Percentiles rank a stretch among this genome's conserved stretches.
phyloP scores from a whole-genome alignment of 108 stramenopile genomes.

The Skeletonema grethae region DNA sequence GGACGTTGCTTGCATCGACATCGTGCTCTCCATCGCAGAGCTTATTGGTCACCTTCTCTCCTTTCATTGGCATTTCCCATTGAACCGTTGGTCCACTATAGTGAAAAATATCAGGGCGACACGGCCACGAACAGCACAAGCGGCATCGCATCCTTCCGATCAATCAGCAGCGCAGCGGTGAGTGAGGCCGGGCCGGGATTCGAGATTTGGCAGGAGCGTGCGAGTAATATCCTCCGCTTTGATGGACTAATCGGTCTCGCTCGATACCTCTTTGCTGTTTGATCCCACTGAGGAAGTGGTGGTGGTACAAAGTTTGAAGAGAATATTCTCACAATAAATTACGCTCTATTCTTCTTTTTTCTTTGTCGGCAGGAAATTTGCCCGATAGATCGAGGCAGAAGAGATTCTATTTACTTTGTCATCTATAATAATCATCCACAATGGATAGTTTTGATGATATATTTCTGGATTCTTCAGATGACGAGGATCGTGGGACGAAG shows the following conservation, averaged over 20 bases:
- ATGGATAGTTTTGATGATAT: conserved; percentile 1
- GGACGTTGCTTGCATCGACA: no score
- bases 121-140: neutral
- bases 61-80: neutral
- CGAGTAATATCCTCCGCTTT: neutral
- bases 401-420: neutral
- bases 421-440: neutral
- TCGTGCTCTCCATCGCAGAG: neutral
- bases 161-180: neutral
- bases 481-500: neutral
- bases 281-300: neutral
- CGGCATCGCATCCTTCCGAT: neutral
- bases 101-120: neutral
- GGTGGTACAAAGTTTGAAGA: neutral
- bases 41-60: neutral
- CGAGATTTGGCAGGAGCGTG: neutral
- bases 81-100: neutral
- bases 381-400: neutral
- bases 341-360: neutral
- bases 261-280: neutral
- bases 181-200: neutral
- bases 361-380: neutral
- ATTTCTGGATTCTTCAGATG: neutral
- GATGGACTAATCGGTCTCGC: neutral
- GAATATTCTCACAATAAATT: neutral